These are phyloP conservation scores for Pilatotrama ljubarskyi DNA, from an alignment of 768 basidiomycete species.

Conservation along the genomic window DNA sequence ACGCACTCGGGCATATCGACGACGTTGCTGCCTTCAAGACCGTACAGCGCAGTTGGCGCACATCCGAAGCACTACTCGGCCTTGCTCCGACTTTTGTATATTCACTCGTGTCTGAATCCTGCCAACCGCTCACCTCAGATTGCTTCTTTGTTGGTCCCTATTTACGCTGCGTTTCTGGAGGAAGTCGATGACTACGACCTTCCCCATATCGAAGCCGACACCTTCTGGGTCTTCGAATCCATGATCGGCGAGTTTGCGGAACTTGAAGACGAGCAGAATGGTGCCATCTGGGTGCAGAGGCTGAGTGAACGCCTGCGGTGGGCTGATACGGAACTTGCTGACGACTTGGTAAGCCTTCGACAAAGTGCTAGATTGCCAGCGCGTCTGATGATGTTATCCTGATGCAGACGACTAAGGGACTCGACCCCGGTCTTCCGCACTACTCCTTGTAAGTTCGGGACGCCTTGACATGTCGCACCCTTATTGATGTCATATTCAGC, in stretches of 20 bases:
- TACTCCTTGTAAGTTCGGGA: conserved; percentile 67
- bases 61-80: conserved; percentile 64
- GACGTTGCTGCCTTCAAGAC: conserved; percentile 49
- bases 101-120: conserved; percentile 72
- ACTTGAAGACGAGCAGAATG: conserved; percentile 67
- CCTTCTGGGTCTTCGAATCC: conserved; percentile 80
- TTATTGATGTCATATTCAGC: conserved; percentile 36
- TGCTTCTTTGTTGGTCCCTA: conserved; percentile 66
- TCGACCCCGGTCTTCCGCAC: conserved; percentile 73
- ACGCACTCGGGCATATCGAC: conserved; percentile 33
- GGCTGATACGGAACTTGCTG: conserved; percentile 64
- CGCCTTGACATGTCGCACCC: not conserved
- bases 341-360: conserved; percentile 51
- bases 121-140: conserved; percentile 67
- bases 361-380: not conserved
- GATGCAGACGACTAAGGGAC: conserved; percentile 55
- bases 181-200: conserved; percentile 63
- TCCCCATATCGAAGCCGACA: conserved; percentile 74
- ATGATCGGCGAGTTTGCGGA: conserved; percentile 73
- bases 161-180: conserved; percentile 61
- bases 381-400: not conserved
- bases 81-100: conserved; percentile 66
- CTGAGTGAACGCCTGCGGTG: conserved; percentile 59
- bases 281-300: conserved; percentile 59
- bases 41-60: conserved; percentile 44